Percentiles rank a stretch among this genome's conserved stretches.
phyloP scores from a whole-genome alignment of 495 filamentous ascomycete genomes.

The Talaromyces adpressus region DNA sequence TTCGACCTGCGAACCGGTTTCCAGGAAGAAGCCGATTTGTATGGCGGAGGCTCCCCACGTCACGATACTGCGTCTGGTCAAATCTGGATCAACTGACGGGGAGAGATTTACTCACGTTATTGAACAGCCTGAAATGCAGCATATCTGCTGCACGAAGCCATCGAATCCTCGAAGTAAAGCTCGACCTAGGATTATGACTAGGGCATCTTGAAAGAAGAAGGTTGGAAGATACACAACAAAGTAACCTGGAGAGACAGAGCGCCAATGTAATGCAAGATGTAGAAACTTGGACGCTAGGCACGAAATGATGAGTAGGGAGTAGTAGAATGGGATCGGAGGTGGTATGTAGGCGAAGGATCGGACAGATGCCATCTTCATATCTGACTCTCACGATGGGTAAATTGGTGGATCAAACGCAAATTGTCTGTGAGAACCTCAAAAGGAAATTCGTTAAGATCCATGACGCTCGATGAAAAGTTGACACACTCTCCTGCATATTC shows the following conservation, averaged over 20 bases:
- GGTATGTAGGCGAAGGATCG: not conserved
- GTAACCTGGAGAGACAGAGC: conserved; percentile 6
- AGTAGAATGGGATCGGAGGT: conserved; percentile 8
- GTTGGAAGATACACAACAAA: conserved; percentile 17
- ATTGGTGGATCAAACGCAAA: no score
- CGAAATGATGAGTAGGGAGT: conserved; percentile 15
- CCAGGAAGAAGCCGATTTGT: conserved; percentile 36
- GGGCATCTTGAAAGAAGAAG: conserved; percentile 16
- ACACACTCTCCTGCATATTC: no score
- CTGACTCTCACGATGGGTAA: no score
- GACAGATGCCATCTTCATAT: not conserved
- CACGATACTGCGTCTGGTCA: conserved; percentile 12
- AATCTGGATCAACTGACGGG: no score
- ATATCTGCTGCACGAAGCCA: not conserved
- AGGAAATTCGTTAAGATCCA: no score
- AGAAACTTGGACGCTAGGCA: conserved; percentile 14
- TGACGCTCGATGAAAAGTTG: no score
- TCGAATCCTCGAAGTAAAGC: conserved; percentile 8
- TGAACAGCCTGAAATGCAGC: not conserved
- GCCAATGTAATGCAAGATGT: conserved; percentile 16
- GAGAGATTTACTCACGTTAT: not conserved
- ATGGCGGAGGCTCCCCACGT: conserved; percentile 27
- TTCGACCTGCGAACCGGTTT: conserved; percentile 35
- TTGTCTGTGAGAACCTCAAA: no score
- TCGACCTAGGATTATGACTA: conserved; percentile 12